A percentile compares a stretch with the other conserved stretches of the same genome.
phyloP scores from a whole-genome alignment of 139 green algal genomes.

The Yamagishiella unicocca region DNA sequence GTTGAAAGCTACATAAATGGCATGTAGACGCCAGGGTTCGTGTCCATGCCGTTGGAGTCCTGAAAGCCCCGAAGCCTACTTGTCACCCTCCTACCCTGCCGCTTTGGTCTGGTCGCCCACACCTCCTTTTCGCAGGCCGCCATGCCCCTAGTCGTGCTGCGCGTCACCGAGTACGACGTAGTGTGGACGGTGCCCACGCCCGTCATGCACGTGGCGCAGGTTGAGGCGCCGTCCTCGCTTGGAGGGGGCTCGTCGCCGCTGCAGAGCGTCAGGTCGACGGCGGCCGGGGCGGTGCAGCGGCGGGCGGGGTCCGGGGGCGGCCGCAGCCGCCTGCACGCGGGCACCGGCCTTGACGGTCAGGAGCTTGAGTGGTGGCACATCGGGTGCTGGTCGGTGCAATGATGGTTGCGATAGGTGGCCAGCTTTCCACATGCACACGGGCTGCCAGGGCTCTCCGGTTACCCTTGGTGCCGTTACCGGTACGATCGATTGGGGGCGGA shows the following conservation, averaged over 20 bases:
- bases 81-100: background rate
- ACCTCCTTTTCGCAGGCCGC: conserved; percentile 12
- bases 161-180: conserved; percentile 42
- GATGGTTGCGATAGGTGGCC: too few relatives aligned
- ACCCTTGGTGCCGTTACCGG: too few relatives aligned
- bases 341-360: background rate
- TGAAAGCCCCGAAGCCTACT: too few relatives aligned
- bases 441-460: too few relatives aligned
- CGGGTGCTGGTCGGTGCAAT: conserved; percentile 30
- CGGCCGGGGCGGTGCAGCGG: background rate
- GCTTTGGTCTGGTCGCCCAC: background rate
- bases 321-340: background rate
- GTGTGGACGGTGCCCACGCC: conserved; percentile 45
- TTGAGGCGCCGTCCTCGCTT: conserved; percentile 21
- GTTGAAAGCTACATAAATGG: too few relatives aligned
- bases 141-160: conserved; percentile 38
- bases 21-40: too few relatives aligned
- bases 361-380: conserved; percentile 45
- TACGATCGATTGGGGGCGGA: too few relatives aligned
- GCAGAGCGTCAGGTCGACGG: background rate
- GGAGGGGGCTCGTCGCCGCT: background rate
- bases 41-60: too few relatives aligned
- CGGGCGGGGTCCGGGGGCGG: background rate
- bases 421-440: too few relatives aligned
- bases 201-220: conserved; percentile 31